These are phyloP conservation scores for Penicillium oxalicum DNA, from an alignment of 2,329 filamentous ascomycete genomes.

Conservation along the genomic window DNA sequence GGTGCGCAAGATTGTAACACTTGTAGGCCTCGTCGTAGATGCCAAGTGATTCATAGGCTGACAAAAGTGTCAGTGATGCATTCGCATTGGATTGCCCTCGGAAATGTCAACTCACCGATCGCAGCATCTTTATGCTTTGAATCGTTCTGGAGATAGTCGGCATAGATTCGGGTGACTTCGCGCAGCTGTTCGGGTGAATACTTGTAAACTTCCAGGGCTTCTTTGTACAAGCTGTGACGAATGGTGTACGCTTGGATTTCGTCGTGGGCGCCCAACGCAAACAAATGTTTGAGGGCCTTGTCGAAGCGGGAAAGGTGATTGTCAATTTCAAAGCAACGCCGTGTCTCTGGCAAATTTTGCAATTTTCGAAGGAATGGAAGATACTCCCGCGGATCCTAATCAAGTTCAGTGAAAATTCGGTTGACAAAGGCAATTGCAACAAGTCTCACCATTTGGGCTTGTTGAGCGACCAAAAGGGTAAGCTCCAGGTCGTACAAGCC, in stretches of 20 bases:
- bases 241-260: slow-evolving; percentile 72
- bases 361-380: slow-evolving; percentile 87
- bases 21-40: slow-evolving; percentile 69
- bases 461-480: slow-evolving; percentile 83
- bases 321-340: slow-evolving; percentile 78
- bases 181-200: slow-evolving; percentile 66
- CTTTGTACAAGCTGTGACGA: slow-evolving; percentile 72
- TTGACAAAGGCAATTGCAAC: too few species aligned
- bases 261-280: slow-evolving; percentile 65
- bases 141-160: slow-evolving; percentile 64
- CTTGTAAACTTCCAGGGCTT: slow-evolving; percentile 73
- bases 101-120: slow-evolving; percentile 43
- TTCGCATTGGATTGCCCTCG: not conserved
- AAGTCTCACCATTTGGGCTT: slow-evolving; percentile 67
- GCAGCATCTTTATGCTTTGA: slow-evolving; percentile 82
- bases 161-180: slow-evolving; percentile 71
- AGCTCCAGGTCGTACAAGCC: slow-evolving; percentile 89
- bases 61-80: slow-evolving; percentile 5
- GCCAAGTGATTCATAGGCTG: slow-evolving; percentile 75
- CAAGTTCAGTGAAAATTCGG: not conserved
- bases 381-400: slow-evolving; percentile 79
- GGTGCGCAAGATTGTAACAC: slow-evolving; percentile 75
- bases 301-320: slow-evolving; percentile 70
- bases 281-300: slow-evolving; percentile 74
- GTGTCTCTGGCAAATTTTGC: slow-evolving; percentile 63